Conservation (phyloP, 2,329 filamentous ascomycete genomes). For the Alternaria arbusti region DNA sequence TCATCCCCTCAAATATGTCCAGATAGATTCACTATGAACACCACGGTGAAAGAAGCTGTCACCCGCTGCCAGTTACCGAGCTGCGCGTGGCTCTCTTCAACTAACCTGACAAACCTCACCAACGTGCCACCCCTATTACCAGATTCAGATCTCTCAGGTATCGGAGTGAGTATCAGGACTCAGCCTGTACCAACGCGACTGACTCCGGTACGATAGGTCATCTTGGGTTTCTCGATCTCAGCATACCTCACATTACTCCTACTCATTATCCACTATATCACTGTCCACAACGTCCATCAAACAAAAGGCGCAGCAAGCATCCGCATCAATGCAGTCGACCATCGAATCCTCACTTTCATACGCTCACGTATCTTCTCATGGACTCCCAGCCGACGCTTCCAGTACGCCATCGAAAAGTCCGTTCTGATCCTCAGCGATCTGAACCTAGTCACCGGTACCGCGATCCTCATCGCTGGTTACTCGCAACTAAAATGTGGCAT, state of each 20-base stretch:
- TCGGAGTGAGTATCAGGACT: constrained; percentile 21
- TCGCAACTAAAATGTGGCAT: constrained; percentile 33
- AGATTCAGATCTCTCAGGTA: constrained; percentile 31
- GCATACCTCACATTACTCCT: constrained; percentile 32
- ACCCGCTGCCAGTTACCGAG: constrained; percentile 18
- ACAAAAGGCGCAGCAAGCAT: background rate
- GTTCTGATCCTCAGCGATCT: constrained; percentile 37
- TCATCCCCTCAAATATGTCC: background rate
- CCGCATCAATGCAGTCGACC: constrained; percentile 24
- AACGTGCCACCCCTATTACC: constrained; percentile 20
- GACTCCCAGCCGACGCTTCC: constrained; percentile 29
- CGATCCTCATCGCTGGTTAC: constrained; percentile 27
- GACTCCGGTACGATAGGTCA: constrained; percentile 16
- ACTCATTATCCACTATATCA: constrained; percentile 25
- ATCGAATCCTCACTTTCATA: constrained; percentile 17
- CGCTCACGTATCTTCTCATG: constrained; percentile 20
- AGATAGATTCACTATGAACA: background rate
- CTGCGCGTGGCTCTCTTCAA: constrained; percentile 25
- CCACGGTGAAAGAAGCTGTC: background rate
- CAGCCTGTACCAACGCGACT: background rate
- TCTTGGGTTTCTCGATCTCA: constrained; percentile 34
- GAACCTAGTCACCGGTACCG: constrained; percentile 34
- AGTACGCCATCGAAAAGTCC: constrained; percentile 36
- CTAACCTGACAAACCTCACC: constrained; percentile 12
- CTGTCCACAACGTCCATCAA: constrained; percentile 10